These are phyloP conservation scores for Neophaeococcomyces aloes DNA, from an alignment of 2,329 filamentous ascomycete species.

Conservation along the genomic window DNA sequence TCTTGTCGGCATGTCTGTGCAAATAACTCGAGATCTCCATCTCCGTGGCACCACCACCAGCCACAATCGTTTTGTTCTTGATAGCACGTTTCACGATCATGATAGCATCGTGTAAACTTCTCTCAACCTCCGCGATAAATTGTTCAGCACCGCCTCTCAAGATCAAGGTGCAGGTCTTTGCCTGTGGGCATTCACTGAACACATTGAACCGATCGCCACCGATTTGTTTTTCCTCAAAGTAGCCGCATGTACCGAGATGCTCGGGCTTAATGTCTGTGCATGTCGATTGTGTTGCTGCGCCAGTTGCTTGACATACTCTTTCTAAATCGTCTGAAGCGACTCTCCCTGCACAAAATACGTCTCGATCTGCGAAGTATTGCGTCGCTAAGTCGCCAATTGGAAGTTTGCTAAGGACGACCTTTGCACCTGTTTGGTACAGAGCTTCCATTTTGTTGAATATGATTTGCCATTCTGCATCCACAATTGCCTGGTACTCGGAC, in stretches of 20 bases:
- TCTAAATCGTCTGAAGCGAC: conserved; percentile 89
- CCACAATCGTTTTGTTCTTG: conserved; percentile 88
- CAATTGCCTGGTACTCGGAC: conserved; percentile 97
- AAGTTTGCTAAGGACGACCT: conserved; percentile 93
- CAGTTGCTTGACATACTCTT: conserved; percentile 87
- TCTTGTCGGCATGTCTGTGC: conserved; percentile 83
- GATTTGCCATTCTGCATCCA: conserved; percentile 99
- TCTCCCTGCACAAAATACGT: conserved; percentile 95
- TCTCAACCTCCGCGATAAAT: conserved; percentile 97
- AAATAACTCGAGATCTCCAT: conserved; percentile 96
- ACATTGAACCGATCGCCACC: conserved; percentile 97
- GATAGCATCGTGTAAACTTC: conserved; percentile 94
- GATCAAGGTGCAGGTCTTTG: conserved; percentile 93
- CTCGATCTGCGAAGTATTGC: conserved; percentile 88
- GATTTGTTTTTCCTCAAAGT: conserved; percentile 92
- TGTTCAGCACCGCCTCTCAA: conserved; percentile 95
- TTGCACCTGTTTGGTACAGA: conserved; percentile 83
- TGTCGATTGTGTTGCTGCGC: conserved; percentile 84
- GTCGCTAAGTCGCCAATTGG: conserved; percentile 96
- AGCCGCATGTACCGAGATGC: conserved; percentile 82
- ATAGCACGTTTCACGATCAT: conserved; percentile 99
- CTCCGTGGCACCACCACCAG: conserved; percentile 85
- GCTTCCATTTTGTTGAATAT: conserved; percentile 99
- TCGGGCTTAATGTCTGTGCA: conserved; percentile 87
- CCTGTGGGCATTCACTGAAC: conserved; percentile 89